phyloP scores from a whole-genome alignment of 2,329 filamentous ascomycete genomes.

The Stagonosporopsis cucurbitacearum region DNA sequence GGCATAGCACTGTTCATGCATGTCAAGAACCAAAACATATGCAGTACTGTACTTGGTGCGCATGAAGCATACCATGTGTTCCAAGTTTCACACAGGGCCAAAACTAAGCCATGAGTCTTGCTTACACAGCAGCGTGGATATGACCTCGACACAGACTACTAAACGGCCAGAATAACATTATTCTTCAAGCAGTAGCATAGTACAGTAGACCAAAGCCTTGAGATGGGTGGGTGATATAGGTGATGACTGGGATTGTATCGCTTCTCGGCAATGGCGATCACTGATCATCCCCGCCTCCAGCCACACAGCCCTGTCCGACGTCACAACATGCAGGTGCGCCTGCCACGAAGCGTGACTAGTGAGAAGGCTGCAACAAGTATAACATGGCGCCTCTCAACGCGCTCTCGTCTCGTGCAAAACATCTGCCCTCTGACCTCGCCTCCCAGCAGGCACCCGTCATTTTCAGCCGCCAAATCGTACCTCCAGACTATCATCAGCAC shows the following conservation, averaged over 20 bases:
- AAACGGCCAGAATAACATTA: too few species aligned
- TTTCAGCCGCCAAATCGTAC: constrained; percentile 17
- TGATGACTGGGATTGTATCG: background rate
- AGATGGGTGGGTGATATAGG: background rate
- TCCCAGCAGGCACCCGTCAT: constrained; percentile 30
- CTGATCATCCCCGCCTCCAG: constrained; percentile 17
- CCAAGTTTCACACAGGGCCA: background rate
- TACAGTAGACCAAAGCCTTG: background rate
- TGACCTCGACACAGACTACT: too few species aligned
- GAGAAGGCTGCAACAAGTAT: constrained; percentile 27
- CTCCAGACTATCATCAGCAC: constrained; percentile 15
- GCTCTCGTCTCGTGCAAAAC: constrained; percentile 43
- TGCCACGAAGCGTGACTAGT: constrained; percentile 19
- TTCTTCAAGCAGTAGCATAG: background rate
- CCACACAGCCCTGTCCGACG: constrained; percentile 17
- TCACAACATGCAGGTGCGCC: constrained; percentile 17
- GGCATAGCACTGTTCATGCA: background rate
- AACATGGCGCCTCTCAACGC: constrained; percentile 24
- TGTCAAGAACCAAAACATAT: background rate
- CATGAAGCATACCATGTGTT: constrained; percentile 5
- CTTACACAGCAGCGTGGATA: background rate
- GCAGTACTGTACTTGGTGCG: background rate
- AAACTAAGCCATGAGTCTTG: background rate
- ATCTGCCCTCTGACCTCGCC: constrained; percentile 41
- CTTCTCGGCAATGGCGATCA: constrained; percentile 19